Conservation (phyloP, 225 moss, liverwort and hornwort species). For the Polytrichum formosum region DNA sequence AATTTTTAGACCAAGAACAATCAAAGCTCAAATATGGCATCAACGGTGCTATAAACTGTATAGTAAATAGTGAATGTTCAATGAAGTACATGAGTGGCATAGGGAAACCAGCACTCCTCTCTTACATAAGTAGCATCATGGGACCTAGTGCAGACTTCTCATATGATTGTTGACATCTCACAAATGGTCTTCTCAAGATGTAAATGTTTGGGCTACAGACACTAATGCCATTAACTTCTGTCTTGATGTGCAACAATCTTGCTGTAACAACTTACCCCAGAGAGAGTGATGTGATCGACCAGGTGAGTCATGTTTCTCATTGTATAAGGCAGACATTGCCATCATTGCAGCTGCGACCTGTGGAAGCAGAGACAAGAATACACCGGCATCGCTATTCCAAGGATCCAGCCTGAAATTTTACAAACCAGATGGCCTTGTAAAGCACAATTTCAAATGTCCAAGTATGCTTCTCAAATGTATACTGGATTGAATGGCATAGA, state of each 20-base stretch:
- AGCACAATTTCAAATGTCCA: too few relatives aligned
- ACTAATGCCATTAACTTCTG: too few relatives aligned
- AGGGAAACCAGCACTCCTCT: neutral
- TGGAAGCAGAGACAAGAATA: constrained; percentile 27
- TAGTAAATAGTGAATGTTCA: too few relatives aligned
- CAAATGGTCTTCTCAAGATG: too few relatives aligned
- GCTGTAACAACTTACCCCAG: constrained; percentile 20
- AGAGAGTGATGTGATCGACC: constrained; percentile 7
- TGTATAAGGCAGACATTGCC: constrained; percentile 18
- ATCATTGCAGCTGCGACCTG: constrained; percentile 25
- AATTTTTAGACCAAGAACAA: neutral
- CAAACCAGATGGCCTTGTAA: too few relatives aligned
- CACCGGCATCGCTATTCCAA: constrained; percentile 17
- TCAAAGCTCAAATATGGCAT: too few relatives aligned
- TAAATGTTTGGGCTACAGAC: too few relatives aligned
- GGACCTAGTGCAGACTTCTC: too few relatives aligned
- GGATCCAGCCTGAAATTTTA: constrained; percentile 28
- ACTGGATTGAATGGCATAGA: too few relatives aligned
- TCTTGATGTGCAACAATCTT: neutral
- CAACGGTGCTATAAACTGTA: too few relatives aligned
- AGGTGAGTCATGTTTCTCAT: constrained; percentile 17
- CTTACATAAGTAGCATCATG: neutral
- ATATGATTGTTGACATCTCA: too few relatives aligned
- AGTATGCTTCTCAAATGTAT: too few relatives aligned
- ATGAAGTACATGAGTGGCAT: neutral